phyloP scores from a whole-genome alignment of 805 yeast genomes.

The Wickerhamomyces queroliae region DNA sequence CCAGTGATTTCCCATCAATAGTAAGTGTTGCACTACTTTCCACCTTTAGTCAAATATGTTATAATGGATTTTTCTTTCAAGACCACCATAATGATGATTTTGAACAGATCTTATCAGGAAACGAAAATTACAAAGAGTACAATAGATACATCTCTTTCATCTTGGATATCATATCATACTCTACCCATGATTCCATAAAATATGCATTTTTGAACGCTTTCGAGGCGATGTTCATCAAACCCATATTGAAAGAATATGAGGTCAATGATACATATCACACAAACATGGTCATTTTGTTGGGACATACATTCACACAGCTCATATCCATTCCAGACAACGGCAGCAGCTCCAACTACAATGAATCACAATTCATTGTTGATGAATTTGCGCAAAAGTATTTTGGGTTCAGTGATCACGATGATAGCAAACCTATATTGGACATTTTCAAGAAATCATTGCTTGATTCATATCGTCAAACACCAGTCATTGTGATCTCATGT shows the following conservation, averaged over 20 bases:
- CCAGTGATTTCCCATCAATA: conserved; percentile 15
- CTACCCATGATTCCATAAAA: conserved; percentile 6
- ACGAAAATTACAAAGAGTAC: not conserved
- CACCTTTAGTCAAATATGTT: conserved; percentile 10
- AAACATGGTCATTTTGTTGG: conserved; percentile 6
- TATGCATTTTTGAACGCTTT: conserved; percentile 9
- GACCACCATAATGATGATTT: not conserved
- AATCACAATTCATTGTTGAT: not conserved
- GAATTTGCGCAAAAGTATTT: conserved; percentile 1
- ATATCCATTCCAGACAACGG: not conserved
- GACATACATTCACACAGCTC: conserved; percentile 5
- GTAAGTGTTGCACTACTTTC: conserved; percentile 11
- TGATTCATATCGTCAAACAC: not conserved
- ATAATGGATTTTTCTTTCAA: conserved; percentile 5
- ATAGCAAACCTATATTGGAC: not conserved
- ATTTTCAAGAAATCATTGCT: not conserved
- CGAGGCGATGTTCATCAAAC: conserved; percentile 6
- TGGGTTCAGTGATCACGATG: too few species aligned
- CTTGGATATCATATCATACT: conserved; percentile 6
- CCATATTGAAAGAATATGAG: conserved; percentile 4
- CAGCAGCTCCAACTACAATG: not conserved
- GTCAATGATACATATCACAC: not conserved
- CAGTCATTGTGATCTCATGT: not conserved
- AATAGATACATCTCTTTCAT: conserved; percentile 2
- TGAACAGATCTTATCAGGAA: not conserved